Evolutionary conservation across 768 basidiomycete species (phyloP).

Genomic region (Suillus lakei): DNA sequence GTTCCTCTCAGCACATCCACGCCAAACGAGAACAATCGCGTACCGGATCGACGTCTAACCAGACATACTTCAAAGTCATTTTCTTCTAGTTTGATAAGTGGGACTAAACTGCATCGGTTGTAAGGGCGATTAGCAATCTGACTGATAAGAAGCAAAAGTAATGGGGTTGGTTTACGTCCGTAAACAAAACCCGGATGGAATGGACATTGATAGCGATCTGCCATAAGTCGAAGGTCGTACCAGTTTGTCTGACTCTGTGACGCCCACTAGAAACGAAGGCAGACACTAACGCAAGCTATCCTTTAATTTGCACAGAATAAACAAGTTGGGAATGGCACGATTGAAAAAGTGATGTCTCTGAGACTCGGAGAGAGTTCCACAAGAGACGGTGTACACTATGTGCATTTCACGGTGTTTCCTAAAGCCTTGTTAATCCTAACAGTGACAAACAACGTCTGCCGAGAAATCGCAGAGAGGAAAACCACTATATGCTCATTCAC

Average conservation of each 20-base stretch:
- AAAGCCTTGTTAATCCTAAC: slow-evolving; percentile 24
- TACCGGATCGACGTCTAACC: slow-evolving; percentile 74
- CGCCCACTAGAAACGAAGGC: background rate
- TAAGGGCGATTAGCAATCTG: background rate
- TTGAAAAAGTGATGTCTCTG: background rate
- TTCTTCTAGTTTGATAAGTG: background rate
- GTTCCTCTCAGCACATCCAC: background rate
- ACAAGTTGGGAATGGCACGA: background rate
- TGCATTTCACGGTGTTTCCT: too few species aligned
- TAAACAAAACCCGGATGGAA: background rate
- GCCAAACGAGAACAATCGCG: slow-evolving; percentile 18
- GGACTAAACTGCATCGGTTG: background rate
- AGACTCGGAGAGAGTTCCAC: background rate
- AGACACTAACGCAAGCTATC: background rate
- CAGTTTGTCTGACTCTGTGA: background rate
- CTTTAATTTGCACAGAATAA: background rate
- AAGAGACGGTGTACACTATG: too few species aligned
- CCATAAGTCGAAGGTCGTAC: background rate
- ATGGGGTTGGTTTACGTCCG: background rate
- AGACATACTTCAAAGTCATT: slow-evolving; percentile 40
- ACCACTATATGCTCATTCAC: background rate
- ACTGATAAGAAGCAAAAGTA: background rate
- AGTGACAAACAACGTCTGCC: slow-evolving; percentile 24
- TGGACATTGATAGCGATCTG: background rate
- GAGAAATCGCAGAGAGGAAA: background rate